Conservation (phyloP, 257 asterid genomes). For the Solanum dulcamara region DNA sequence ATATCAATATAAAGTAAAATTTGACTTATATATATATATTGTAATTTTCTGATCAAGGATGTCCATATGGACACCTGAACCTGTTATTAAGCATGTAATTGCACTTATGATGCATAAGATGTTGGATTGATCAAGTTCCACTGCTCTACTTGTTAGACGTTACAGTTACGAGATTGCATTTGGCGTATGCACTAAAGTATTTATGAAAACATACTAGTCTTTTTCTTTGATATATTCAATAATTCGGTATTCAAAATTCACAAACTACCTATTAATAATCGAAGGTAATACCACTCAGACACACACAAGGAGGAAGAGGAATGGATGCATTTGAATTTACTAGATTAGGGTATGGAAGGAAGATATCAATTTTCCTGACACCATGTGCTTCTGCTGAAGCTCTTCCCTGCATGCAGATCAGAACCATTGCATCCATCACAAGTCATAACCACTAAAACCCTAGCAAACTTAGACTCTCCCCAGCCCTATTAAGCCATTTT, state of each 20-base stretch:
- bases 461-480: neutral
- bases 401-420: neutral
- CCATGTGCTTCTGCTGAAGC: constrained; percentile 1
- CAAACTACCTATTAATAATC: neutral
- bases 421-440: neutral
- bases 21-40: no score
- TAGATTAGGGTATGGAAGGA: neutral
- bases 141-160: neutral
- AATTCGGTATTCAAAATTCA: neutral
- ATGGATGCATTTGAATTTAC: neutral
- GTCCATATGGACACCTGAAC: no score
- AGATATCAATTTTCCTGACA: neutral
- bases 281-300: neutral
- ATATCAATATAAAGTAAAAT: no score
- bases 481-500: neutral
- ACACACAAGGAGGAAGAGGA: neutral
- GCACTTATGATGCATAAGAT: neutral
- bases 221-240: neutral
- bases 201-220: no score
- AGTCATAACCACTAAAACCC: neutral
- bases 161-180: neutral
- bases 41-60: no score
- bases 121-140: neutral
- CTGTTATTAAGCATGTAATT: no score
- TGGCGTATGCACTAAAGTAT: neutral